Evolutionary conservation across 768 basidiomycete genomes (phyloP), one percentile per base, ranked within the genome.

Genomic region (Psilocybe subaeruginosa): DNA sequence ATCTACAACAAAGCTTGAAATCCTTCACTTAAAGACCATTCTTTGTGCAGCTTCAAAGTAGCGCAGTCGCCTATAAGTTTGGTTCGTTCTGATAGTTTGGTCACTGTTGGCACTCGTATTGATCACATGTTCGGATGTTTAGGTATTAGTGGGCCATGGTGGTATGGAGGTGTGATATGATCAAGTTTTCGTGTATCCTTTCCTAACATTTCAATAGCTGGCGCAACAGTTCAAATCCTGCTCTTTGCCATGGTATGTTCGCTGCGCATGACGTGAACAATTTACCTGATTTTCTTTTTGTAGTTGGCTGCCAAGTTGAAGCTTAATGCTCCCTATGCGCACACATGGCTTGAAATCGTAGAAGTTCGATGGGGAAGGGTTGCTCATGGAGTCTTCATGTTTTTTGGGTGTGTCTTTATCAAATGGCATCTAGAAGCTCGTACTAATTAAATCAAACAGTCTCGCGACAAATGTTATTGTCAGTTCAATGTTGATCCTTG

Each of bases 241-340:
- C 85, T 97, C n/a, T 97, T 98, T 69, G 93, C 94, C 7, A 84
- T 86, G 83, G 87, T 87, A 43, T 8, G 77, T 65, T 8, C 30
- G 27, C 2, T 11, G 14, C 31, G 29, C 19, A 54, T 59, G 19
- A 59, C 45, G 14, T 43, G 41, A 33, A 41, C 16, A 2, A 6
- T 16, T 30, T 7, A 3, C 11, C 50, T 58, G 29, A 61, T 12
- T 8, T 19, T 35, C 27, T 54, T 43, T 23, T n/a, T 30, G 17
- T 74, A 93, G 85, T 80, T 96, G 48, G 92, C 95, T 0, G 92
- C 93, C 16, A 97, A 97, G 70, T 83, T 97, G 60, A 97, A 98
- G 74, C 76, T 92, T 19, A 93, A 97, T 62, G 95, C 96, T 1
- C 93, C 95, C 0, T 88, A 89, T 61, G 89, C 90, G 0, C 90